Evolutionary conservation across 2,329 filamentous ascomycete genomes (phyloP).

Genomic region (Periconia macrospinosa): DNA sequence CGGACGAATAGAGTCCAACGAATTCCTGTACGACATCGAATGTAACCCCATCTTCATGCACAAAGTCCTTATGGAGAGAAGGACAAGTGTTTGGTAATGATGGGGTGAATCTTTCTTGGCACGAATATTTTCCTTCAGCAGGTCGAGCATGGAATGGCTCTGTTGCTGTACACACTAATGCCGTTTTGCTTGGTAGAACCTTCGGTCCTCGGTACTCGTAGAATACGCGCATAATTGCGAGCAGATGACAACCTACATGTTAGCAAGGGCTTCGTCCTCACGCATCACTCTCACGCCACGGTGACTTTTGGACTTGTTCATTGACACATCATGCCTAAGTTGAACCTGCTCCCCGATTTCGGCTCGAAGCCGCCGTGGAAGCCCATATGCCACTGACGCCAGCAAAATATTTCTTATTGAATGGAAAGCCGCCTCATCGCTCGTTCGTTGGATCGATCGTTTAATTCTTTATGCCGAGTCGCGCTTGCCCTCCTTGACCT

Average conservation of each 20-base stretch:
- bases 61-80: slow-evolving; percentile 55
- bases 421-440: slow-evolving; percentile 39
- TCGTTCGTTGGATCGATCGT: slow-evolving; percentile 29
- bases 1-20: not conserved
- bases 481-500: slow-evolving; percentile 94
- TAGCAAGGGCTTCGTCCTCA: not conserved
- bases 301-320: slow-evolving; percentile 42
- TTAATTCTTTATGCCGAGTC: slow-evolving; percentile 70
- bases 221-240: slow-evolving; percentile 1
- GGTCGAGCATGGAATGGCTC: slow-evolving; percentile 60
- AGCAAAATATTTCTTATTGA: slow-evolving; percentile 45
- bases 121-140: slow-evolving; percentile 70
- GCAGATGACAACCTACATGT: not conserved
- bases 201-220: slow-evolving; percentile 14
- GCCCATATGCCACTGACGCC: slow-evolving; percentile 47
- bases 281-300: slow-evolving; percentile 17
- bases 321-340: slow-evolving; percentile 42
- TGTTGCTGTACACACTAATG: slow-evolving; percentile 75
- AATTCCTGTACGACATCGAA: slow-evolving; percentile 16
- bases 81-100: slow-evolving; percentile 69
- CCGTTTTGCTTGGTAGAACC: slow-evolving; percentile 43
- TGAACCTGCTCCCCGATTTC: slow-evolving; percentile 36
- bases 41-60: slow-evolving; percentile 69
- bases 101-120: slow-evolving; percentile 61
- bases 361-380: slow-evolving; percentile 40